Base-by-base conservation (phyloP, 2,329 filamentous ascomycete species). In the Ceratocystis papillata region DNA sequence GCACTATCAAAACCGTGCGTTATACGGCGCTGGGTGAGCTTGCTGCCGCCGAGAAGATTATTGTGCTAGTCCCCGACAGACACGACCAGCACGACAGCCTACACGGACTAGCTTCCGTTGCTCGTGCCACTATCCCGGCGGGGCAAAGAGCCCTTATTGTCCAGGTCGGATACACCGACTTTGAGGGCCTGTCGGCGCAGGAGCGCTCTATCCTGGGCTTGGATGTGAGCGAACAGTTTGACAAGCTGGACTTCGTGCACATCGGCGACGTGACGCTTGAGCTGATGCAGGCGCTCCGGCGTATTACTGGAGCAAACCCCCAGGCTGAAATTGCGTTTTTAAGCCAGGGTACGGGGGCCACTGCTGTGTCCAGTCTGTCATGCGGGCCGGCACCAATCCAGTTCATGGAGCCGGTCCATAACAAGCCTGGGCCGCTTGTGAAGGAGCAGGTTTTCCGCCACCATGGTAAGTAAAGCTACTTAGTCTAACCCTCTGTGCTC, bases 311-410 rank as follows among this genome's bases (percentile, higher is more conserved):
- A 8, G 22, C 33, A 12, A 44, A 41, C 17, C 63, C 33, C 25
- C 28, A 59, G 20, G 41, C 22, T 15, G 48, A 64, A 20, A 59
- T 64, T n/a, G 63, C 17, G 20, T 37, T 64, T 22, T 25, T 64
- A 25, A 59, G 30, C 37, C 63, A 64, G 22, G 48, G 63, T 20
- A 57, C 50, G 3, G 63, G 63, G n/a, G 63, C 63, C 33, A 64
- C 50, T 1, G 63, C 63, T 10, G 63, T 50, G 17, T 64, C 63
- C 7, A 59, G 37, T 17, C 22, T 64, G 20, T 37, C 41, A 7
- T 64, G 63, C 37, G 63, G 63, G 12, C 37, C 63, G 5, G 63
- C 63, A 8, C 63, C 48, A 3, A n/a, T 57, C 22, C 63, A 59
- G 63, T 64, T 59, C 15, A 30, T 30, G 33, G 48, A 41, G 50